These are phyloP conservation scores for Linderniella brevidens DNA, from an alignment of 257 asterid genomes.

Conservation along the genomic window DNA sequence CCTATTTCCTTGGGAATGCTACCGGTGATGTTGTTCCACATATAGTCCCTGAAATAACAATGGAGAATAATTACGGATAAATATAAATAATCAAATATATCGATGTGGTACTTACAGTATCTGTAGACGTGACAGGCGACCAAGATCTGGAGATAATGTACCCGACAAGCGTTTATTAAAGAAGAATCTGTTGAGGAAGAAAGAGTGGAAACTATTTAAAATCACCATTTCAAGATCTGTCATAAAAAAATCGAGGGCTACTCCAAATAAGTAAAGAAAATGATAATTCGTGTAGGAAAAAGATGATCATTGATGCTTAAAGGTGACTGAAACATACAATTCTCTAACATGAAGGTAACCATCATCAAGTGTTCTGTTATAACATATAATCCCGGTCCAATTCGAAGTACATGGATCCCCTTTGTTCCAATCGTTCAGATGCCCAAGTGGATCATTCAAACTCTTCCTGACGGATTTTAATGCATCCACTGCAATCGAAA, in stretches of 20 bases:
- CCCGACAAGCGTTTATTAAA: slow-evolving; percentile 43
- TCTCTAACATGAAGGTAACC: slow-evolving; percentile 57
- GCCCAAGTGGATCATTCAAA: slow-evolving; percentile 42
- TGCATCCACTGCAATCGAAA: slow-evolving; percentile 39
- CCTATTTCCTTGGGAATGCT: slow-evolving; percentile 92
- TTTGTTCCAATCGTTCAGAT: slow-evolving; percentile 48
- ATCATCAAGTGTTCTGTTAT: slow-evolving; percentile 43
- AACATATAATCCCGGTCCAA: slow-evolving; percentile 68
- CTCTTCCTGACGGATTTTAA: slow-evolving; percentile 34
- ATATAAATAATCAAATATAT: too few relatives aligned
- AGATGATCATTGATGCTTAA: too few relatives aligned
- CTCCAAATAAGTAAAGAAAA: too few relatives aligned
- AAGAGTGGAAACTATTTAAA: too few relatives aligned
- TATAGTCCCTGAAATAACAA: slow-evolving; percentile 49
- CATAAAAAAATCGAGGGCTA: too few relatives aligned
- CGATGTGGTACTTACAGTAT: slow-evolving; percentile 42
- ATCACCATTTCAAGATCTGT: too few relatives aligned
- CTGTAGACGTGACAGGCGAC: slow-evolving; percentile 38
- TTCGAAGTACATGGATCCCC: slow-evolving; percentile 87
- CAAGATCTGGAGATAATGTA: slow-evolving; percentile 59
- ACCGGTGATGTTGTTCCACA: slow-evolving; percentile 86
- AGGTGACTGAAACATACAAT: slow-evolving; percentile 40
- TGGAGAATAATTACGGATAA: slow-evolving; percentile 1
- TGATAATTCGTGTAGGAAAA: too few relatives aligned
- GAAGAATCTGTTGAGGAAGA: slow-evolving; percentile 26